Percentiles rank a stretch among this genome's conserved stretches.
Evolutionary conservation across 257 asterid species (phyloP).

Genomic region (Salvia miltiorrhiza): DNA sequence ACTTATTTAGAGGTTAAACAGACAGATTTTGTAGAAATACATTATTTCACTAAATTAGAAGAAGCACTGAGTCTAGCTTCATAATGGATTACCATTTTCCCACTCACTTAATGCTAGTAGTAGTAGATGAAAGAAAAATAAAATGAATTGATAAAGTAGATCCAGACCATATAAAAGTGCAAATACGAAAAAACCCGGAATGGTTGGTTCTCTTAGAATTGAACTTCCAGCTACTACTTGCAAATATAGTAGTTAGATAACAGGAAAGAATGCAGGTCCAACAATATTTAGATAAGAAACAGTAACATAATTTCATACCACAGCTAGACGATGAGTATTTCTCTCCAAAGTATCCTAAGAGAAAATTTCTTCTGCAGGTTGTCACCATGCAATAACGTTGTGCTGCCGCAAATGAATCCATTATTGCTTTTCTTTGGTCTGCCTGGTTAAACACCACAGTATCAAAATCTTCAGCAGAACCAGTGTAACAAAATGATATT

Average conservation of each 20-base stretch:
- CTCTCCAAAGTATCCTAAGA: slow-evolving; percentile 86
- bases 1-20: neutral
- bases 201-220: neutral
- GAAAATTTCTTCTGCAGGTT: slow-evolving; percentile 86
- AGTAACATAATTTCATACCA: slow-evolving; percentile 41
- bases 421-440: slow-evolving; percentile 71
- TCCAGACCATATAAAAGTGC: slow-evolving; percentile 4
- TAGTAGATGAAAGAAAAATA: neutral
- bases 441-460: slow-evolving; percentile 44
- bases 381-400: slow-evolving; percentile 73
- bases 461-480: slow-evolving; percentile 12
- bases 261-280: neutral
- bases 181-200: neutral
- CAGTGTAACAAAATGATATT: slow-evolving; percentile 15
- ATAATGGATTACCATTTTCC: neutral
- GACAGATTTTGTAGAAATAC: neutral
- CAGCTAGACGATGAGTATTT: slow-evolving; percentile 46
- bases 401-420: slow-evolving; percentile 78
- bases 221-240: neutral
- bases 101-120: neutral
- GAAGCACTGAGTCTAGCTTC: slow-evolving; percentile 3
- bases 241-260: slow-evolving; percentile 11
- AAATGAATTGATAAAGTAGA: neutral
- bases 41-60: slow-evolving; percentile 11
- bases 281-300: slow-evolving; percentile 14